Evolutionary conservation across 2,329 filamentous ascomycete species (phyloP), one percentile per base, ranked within the genome.

Genomic region (Aspergillus sp.): DNA sequence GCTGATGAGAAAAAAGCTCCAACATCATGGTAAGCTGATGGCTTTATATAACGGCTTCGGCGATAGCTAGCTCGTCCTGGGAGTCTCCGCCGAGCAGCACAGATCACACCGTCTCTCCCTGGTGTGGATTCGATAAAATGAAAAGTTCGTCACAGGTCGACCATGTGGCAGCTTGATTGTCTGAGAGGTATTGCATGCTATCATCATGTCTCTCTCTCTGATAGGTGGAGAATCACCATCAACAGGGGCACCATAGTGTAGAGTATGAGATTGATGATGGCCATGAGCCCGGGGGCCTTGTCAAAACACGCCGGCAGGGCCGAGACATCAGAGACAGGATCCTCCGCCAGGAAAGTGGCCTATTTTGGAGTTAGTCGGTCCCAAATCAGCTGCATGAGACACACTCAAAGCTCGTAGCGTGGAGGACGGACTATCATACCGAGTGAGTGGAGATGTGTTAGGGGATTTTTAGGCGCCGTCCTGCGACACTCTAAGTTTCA

Each of bases 401-500:
- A 45, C 49, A 49, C 29, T 23, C 29, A 40, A 41, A 47, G 47
- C 42, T 46, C 41, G 36, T 45, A 34, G 46, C 44, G 42, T 40
- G 19, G 46, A 45, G 29, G 21, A 38, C 36, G 41, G 32, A 34
- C 38, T 17, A 34, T 52, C 49, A 49, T 63, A 47, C 47, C 55
- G 36, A 49, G 43, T 43, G 41, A 53, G 53, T 50, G 48, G 54
- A 52, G 54, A 20, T 23, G 46, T 16, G 29, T 54, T 29, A 29
- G 55, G 54, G 52, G 57, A 53, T 58, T 60, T 56, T 50, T 57
- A 45, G 58, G 61, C 57, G 57, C 59, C 54, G 62, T 54, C 58
- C 57, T 66, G 62, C 49, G 64, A 69, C 66, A 57, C 29, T 48
- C 52, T 40, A 47, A 50, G 66, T 69, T 68, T 68, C 66, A 68